Evolutionary conservation across 306 rosid genomes (phyloP), one percentile per base, ranked within the genome.

Genomic region (Ormosia semicastrata): DNA sequence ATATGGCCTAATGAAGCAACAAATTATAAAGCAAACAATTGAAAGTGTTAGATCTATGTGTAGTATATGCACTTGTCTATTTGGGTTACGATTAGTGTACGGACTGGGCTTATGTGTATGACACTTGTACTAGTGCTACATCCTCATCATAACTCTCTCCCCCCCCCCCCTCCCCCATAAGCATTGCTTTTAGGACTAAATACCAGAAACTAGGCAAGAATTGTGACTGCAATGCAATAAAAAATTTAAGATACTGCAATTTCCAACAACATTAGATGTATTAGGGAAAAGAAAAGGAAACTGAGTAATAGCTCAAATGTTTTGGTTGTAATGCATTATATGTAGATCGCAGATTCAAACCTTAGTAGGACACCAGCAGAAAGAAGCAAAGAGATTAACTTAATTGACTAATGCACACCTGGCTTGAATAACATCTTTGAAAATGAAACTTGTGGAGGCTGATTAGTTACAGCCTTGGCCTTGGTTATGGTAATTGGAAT

Each of bases 401-500:
- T 54, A 44, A 75, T 17, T 40, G 74, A 73, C 77, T 41, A 58
- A 29, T 7, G 52, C 86, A 74, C 75, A 92, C 99, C 99, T 87
- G 99, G 98, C 73, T 88, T 73, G 86, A 95, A 95, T 41, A 90
- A 82, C 93, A 95, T 87, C 67, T 85, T 83, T 64, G 94, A 78
- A 84, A 92, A 95, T 52, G 90, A 84, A 86, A 90, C 85, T 79
- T 85, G 80, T 34, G 94, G 93, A 58, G 95, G 92, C 57, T 82
- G 88, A 73, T 71, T 88, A 60, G 82, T 83, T 80, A 93, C 85
- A 71, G 88, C 81, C 82, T 78, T 81, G 76, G 99, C 90, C 90
- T 93, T 95, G 72, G 94, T 92, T 83, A 95, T 87, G 60, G 97
- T 95, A 66, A 95, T 83, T 7, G 99, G 99, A 78, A 95, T 86